Base-by-base conservation (phyloP, 73 alveolate species). In the Paramecium biaurelia region DNA sequence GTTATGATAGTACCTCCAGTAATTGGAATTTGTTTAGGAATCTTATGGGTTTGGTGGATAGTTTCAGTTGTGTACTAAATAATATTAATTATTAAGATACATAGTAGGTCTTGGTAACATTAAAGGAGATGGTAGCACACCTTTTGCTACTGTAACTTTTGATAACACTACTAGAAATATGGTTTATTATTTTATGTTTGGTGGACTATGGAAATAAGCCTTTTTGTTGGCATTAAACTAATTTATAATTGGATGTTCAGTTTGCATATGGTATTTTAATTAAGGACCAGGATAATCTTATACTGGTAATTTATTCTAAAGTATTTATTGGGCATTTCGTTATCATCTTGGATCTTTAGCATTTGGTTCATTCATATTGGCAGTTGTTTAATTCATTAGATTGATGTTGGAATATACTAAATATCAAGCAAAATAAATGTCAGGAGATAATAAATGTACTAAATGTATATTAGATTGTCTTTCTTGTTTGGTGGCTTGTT, bases 321-420 rank as follows among this genome's bases (percentile, higher is more conserved):
- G 97, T 35, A 70, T 96, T 34, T 93, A 89, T 89, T 95, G 99
- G 96, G 97, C 95, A 35, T 94, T 95, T 92, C 93, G 97, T 92
- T 97, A 93, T 92, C 99, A 97, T 94, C 87, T 96, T 53, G 99
- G 99, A 32, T 94, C 98, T 3, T 86, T 97, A 15, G 99, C 99
- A 9, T 97, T 97, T 86, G 99, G 99, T 10, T 70, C 99, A 34
- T 95, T 96, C 93, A 90, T 97, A 21, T 92, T 97, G 21, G 99
- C 99, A 6, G 92, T 97, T 11, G 94, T 95, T 89, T 98, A 99
- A 53, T 96, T 97, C 92, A 93, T 97, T 56, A 96, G 95, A 95
- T 86, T 93, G 57, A 94, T 94, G 23, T 95, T 97, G 58, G 99
- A 97, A 92, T 93, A 92, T 79, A 49, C 96, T 41, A 96, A 94